Percentiles rank a stretch among this genome's conserved stretches.
Conservation (phyloP, 108 stramenopile genomes). For the Bacterosira constricta region DNA sequence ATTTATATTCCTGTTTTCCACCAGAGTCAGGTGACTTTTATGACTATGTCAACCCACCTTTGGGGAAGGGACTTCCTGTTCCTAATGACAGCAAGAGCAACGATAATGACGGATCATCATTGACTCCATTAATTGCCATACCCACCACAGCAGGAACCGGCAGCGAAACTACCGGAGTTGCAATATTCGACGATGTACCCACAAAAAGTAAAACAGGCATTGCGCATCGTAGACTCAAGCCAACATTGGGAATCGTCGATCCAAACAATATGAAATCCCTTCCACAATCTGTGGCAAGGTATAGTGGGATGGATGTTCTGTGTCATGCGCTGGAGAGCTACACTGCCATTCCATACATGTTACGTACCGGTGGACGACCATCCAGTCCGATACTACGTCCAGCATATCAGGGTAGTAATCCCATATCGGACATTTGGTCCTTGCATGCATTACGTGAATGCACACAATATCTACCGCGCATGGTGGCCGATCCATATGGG, state of each 20-base stretch:
- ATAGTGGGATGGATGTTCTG: conserved; percentile 60
- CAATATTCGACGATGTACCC: conserved; percentile 62
- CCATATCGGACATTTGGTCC: conserved; percentile 53
- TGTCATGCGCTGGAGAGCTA: conserved; percentile 70
- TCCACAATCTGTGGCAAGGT: conserved; percentile 49
- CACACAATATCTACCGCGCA: conserved; percentile 41
- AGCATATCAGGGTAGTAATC: conserved; percentile 59
- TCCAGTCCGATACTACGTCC: conserved; percentile 42
- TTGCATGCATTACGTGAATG: conserved; percentile 50
- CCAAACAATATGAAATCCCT: conserved; percentile 49
- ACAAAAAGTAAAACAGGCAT: conserved; percentile 63
- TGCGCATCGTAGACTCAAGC: conserved; percentile 52
- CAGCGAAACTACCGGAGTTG: conserved; percentile 60
- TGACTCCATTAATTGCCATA: conserved; percentile 62
- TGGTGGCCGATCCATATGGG: conserved; percentile 19
- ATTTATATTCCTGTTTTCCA: conserved; percentile 48
- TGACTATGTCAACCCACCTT: conserved; percentile 63
- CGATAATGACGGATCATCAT: too few species aligned
- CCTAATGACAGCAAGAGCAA: too few species aligned
- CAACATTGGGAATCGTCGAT: conserved; percentile 63
- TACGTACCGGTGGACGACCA: conserved; percentile 44
- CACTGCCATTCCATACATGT: conserved; percentile 50
- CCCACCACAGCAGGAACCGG: conserved; percentile 75
- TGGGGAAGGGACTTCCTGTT: conserved; percentile 52
- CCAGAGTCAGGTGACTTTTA: conserved; percentile 48